Evolutionary conservation across 2,329 filamentous ascomycete genomes (phyloP).

Genomic region (Aspergillus neotritici): DNA sequence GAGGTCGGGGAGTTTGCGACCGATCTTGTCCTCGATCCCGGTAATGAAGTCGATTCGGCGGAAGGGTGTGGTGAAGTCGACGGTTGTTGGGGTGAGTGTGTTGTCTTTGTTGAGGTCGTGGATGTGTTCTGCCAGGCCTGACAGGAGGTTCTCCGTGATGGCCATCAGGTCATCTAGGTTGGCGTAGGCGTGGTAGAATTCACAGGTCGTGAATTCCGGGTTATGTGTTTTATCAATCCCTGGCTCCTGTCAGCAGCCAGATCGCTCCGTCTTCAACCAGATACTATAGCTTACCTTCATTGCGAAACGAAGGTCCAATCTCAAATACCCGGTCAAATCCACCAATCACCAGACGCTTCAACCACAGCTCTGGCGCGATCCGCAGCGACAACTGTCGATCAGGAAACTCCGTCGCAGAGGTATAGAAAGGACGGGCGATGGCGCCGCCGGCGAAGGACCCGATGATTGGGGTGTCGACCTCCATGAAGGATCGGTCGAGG

Average conservation of each 20-base stretch:
- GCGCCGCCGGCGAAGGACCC: slow-evolving; percentile 80
- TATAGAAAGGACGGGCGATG: slow-evolving; percentile 78
- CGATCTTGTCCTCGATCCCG: slow-evolving; percentile 64
- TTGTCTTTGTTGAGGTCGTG: slow-evolving; percentile 37
- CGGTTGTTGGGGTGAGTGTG: slow-evolving; percentile 45
- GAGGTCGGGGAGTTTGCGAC: slow-evolving; percentile 61
- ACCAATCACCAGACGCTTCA: slow-evolving; percentile 85
- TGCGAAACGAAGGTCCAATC: slow-evolving; percentile 86
- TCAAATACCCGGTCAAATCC: slow-evolving; percentile 88
- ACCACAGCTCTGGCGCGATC: slow-evolving; percentile 90
- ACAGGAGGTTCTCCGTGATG: slow-evolving; percentile 68
- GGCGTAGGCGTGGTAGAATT: slow-evolving; percentile 87
- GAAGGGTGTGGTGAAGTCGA: slow-evolving; percentile 56
- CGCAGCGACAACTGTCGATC: slow-evolving; percentile 68
- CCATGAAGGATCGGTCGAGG: slow-evolving; percentile 65
- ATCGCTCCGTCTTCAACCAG: neutral
- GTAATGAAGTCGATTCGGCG: slow-evolving; percentile 76
- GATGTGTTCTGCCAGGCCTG: slow-evolving; percentile 52
- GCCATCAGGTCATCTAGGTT: slow-evolving; percentile 68
- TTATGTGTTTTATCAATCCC: slow-evolving; percentile 83
- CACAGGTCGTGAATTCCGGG: slow-evolving; percentile 94
- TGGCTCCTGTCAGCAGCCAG: slow-evolving; percentile 13
- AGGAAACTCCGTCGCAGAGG: slow-evolving; percentile 68
- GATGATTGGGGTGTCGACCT: slow-evolving; percentile 88
- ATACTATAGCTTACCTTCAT: slow-evolving; percentile 59